These are phyloP conservation scores for Solanum peruvianum DNA, from an alignment of 257 asterid genomes.

Conservation along the genomic window DNA sequence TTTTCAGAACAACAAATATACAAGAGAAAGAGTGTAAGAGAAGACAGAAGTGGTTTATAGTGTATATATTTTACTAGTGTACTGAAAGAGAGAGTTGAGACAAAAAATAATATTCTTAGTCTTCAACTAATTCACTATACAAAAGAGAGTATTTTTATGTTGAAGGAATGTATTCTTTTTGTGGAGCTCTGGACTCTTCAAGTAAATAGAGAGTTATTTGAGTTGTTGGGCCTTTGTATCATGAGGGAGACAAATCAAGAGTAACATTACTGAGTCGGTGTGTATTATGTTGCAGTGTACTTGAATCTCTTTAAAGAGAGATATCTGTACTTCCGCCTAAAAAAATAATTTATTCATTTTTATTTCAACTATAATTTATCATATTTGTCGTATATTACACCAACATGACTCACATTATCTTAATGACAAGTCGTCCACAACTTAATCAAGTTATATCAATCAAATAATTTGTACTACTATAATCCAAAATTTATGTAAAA, in stretches of 20 bases:
- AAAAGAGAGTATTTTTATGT: neutral
- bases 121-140: neutral
- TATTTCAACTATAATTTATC: no score
- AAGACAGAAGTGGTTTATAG: neutral
- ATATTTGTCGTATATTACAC: no score
- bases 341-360: no score
- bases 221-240: neutral
- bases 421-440: neutral
- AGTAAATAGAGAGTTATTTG: neutral
- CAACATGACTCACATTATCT: neutral
- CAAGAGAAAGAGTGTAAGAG: neutral
- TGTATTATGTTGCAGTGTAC: neutral
- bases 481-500: neutral
- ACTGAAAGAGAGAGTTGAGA: neutral
- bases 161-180: neutral
- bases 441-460: neutral
- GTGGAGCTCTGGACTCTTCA: neutral
- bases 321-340: neutral
- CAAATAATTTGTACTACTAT: neutral
- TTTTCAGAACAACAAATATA: no score
- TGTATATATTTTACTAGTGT: neutral
- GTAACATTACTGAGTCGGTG: neutral
- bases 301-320: neutral
- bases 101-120: neutral
- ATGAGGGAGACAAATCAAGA: neutral